Conservation (phyloP, 2,329 filamentous ascomycete species). For the Rutstroemia sydowiana region DNA sequence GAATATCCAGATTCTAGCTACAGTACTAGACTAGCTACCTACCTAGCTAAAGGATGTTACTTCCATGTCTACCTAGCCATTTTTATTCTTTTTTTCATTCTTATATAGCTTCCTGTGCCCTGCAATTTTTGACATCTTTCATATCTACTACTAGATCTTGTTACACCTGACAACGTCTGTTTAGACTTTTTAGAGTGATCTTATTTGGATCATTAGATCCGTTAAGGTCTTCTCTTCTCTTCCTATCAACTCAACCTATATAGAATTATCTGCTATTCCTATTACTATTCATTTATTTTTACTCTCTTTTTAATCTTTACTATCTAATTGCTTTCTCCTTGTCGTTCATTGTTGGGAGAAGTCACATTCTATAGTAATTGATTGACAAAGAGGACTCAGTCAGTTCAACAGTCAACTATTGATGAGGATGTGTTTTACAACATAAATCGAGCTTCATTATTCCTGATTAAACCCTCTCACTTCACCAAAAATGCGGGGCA, state of each 20-base stretch:
- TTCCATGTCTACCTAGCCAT: background rate
- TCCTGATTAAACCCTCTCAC: constrained; percentile 3
- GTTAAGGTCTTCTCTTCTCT: constrained; percentile 50
- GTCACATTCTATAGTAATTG: constrained; percentile 12
- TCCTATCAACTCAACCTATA: constrained; percentile 25
- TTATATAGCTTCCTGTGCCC: constrained; percentile 10
- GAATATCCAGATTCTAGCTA: background rate
- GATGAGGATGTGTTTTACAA: constrained; percentile 8
- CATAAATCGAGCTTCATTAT: constrained; percentile 4
- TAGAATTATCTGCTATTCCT: constrained; percentile 4
- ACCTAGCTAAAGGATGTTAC: too few relatives aligned
- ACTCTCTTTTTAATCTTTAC: constrained; percentile 30
- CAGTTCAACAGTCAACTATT: constrained; percentile 3
- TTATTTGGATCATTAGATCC: constrained; percentile 2
- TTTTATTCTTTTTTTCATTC: background rate
- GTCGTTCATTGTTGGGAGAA: constrained; percentile 23
- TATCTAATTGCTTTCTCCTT: constrained; percentile 24
- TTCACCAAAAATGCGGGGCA: constrained; percentile 13
- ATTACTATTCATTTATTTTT: background rate
- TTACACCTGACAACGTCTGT: constrained; percentile 3
- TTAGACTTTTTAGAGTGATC: constrained; percentile 3
- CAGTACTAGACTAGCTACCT: too few relatives aligned
- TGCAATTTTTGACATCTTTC: background rate
- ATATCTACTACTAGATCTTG: background rate
- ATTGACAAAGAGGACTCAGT: constrained; percentile 5